Evolutionary conservation across 306 rosid species (phyloP).

Genomic region (Canavalia gladiata): DNA sequence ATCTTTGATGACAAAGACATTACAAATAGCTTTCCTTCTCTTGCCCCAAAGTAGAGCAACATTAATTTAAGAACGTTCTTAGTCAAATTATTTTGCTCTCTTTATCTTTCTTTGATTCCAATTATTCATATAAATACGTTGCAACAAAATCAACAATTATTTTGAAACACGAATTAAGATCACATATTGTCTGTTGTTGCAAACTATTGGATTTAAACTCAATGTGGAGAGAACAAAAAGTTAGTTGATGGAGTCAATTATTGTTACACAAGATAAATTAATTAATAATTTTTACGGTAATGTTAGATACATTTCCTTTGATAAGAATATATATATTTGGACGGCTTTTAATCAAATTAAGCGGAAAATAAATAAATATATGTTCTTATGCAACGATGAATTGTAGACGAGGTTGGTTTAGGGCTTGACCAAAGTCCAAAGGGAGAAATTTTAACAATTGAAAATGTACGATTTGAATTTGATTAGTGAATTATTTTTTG

Average conservation of each 20-base stretch:
- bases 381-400: background rate
- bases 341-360: background rate
- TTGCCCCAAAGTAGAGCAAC: slow-evolving; percentile 15
- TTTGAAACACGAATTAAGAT: background rate
- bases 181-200: no score
- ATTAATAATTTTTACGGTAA: background rate
- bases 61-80: slow-evolving; percentile 19
- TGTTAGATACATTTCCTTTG: background rate
- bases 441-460: background rate
- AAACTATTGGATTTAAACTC: background rate
- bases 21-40: slow-evolving; percentile 1
- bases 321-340: background rate
- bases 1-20: background rate
- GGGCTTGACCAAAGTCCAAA: background rate
- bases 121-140: background rate
- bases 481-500: background rate
- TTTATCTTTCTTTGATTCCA: background rate
- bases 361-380: background rate
- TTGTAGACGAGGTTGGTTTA: background rate
- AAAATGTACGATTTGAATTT: background rate
- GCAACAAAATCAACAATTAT: background rate
- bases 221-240: background rate
- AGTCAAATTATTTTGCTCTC: background rate
- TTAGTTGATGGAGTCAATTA: background rate
- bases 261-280: background rate